Evolutionary conservation across 2,329 filamentous ascomycete species (phyloP).

Genomic region (Beauveria bassiana): DNA sequence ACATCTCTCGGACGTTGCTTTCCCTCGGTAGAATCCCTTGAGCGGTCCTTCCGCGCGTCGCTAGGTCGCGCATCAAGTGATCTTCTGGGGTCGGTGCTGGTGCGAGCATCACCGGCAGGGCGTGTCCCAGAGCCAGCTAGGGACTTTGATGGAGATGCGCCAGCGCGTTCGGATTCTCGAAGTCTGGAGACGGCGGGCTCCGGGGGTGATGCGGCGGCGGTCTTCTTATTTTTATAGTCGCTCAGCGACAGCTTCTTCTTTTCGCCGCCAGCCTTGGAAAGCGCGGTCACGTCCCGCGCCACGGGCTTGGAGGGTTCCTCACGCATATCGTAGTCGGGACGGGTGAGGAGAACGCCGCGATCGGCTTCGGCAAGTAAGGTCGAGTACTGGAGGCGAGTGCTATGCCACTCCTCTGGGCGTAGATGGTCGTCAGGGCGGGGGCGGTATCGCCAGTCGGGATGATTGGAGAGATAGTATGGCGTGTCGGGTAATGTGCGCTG

Average conservation of each 20-base stretch:
- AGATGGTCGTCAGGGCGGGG: conserved; percentile 32
- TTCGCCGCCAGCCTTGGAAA: conserved; percentile 33
- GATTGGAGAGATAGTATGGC: conserved; percentile 46
- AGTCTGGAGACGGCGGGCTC: conserved; percentile 25
- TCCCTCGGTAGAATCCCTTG: conserved; percentile 19
- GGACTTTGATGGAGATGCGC: conserved; percentile 13
- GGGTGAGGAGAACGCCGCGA: conserved; percentile 48
- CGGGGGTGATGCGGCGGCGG: conserved; percentile 26
- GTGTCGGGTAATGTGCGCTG: conserved; percentile 44
- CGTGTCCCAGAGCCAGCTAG: conserved; percentile 6
- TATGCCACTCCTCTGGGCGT: conserved; percentile 41
- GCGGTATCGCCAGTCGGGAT: conserved; percentile 39
- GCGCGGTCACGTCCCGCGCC: conserved; percentile 28
- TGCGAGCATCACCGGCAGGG: conserved; percentile 6
- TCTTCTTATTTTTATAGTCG: conserved; percentile 52
- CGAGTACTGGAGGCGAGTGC: conserved; percentile 46
- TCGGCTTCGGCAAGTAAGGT: conserved; percentile 51
- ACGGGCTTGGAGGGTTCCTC: conserved; percentile 38
- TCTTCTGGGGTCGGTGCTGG: background rate
- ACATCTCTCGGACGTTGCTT: conserved; percentile 24
- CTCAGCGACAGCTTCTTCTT: conserved; percentile 52
- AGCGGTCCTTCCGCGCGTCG: conserved; percentile 15
- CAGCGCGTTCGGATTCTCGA: conserved; percentile 25
- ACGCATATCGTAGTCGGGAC: conserved; percentile 50
- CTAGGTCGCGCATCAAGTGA: conserved; percentile 13